Evolutionary conservation across 768 basidiomycete genomes (phyloP), one percentile per base, ranked within the genome.

Genomic region (Mycena rebaudengoi): DNA sequence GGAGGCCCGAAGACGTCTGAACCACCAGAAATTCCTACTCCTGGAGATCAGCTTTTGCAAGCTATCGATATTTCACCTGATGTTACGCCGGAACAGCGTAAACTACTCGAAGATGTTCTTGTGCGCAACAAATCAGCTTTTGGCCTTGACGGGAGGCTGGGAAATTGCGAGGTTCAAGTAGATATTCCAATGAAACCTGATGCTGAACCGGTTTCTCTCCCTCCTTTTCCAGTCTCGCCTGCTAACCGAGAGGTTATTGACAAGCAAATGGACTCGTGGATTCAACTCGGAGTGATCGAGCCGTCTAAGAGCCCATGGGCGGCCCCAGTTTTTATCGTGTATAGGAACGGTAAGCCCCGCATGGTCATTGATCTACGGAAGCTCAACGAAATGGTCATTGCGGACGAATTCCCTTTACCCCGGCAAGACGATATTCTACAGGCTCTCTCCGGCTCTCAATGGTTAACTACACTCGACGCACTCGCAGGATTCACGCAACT

Each of bases 241-340:
- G 46, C 46, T 8, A n/a, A n/a, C n/a, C n/a, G n/a, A n/a, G n/a
- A n/a, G n/a, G n/a, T n/a, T n/a, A n/a, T n/a, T n/a, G n/a, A 49
- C 25, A 49, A 32, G 25, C 46, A 49, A 0, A 55, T 76, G 16
- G 62, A 71, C 12, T 28, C 60, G 0, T 81, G 78, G 78, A 62
- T 81, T 13, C 49, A 69, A n/a, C 60, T 65, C 12, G 79, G 71
- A 0, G 76, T 83, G 0, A 81, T 83, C 21, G 78, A 83, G 50
- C 74, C 73, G 0, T 81, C 80, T 1, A 49, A 61, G 1, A 81
- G 81, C 68, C 71, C 0, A 74, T 73, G 0, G 69, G 67, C 3
- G 52, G 8, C 0, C 80, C n/a, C n/a, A n/a, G n/a, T n/a, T n/a
- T n/a, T n/a, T n/a, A n/a, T n/a, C n/a, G n/a, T n/a, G n/a, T n/a